Base-by-base conservation (phyloP, 2,329 filamentous ascomycete genomes). In the Aspergillus sp. region DNA sequence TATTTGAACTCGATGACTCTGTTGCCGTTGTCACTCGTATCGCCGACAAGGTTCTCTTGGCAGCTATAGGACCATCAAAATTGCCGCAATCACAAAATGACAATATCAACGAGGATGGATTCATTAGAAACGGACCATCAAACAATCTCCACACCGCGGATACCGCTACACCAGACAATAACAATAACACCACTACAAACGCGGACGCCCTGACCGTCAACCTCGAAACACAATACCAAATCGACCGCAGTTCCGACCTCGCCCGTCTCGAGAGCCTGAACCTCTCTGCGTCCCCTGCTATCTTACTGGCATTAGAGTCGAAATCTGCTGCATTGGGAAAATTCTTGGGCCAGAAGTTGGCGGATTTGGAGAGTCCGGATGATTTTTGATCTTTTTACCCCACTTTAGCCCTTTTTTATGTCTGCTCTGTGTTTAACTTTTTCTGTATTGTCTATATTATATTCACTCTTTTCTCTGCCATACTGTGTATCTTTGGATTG, bases 31-130 rank as follows among this genome's bases (percentile, higher is more conserved):
- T 72, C 19, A 72, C 69, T 25, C 62, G 60, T 17, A 65, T 72
- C 44, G 69, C 68, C 25, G 68, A 71, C 46, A 71, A 70, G 49
- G 67, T 72, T 13, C 66, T 71, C 15, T 60, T 72, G 15, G 69
- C 69, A 4, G 68, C 66, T 3, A 63, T 70, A 2, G 69, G 69
- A 6, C 68, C 69, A 6, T 64, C 64, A 9, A 66, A 62, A 46
- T n/a, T 53, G 17, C 32, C 39, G 41, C 22, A 35, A 43, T 32
- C 30, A 22, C 41, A 47, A 23, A 39, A 32, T 19, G 41, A 42
- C 5, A 32, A 22, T 17, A 45, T 41, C 15, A 32, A 42, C 19
- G 41, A 22, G 35, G 42, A 35, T 25, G 27, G 5, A 13, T 19
- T 25, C 23, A 43, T n/a, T 48, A 35, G 41, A 23, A 55, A 55